These are phyloP conservation scores for Lachnellula hyalina DNA, from an alignment of 2,329 filamentous ascomycete species.

Conservation along the genomic window DNA sequence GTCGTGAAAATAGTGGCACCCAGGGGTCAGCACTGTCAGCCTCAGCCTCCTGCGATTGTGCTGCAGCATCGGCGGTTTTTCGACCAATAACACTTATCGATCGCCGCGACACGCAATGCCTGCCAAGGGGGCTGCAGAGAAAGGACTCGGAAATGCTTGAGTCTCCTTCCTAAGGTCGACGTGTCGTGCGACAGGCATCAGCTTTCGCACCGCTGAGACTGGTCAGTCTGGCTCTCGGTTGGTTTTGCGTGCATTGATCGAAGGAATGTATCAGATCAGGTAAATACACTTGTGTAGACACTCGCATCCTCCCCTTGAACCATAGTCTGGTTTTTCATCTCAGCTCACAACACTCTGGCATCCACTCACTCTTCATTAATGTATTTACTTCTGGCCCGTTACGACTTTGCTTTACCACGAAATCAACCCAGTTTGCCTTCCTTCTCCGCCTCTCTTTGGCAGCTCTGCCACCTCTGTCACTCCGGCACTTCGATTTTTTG, in stretches of 20 bases:
- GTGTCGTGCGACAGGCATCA: too few species aligned
- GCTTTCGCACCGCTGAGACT: background rate
- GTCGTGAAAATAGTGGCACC: background rate
- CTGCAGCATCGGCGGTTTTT: constrained; percentile 2
- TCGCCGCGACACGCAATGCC: constrained; percentile 5
- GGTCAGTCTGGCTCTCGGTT: too few species aligned
- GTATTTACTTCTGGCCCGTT: background rate
- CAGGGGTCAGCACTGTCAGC: background rate
- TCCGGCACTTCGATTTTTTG: constrained; percentile 1
- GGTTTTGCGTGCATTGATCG: background rate
- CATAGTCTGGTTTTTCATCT: constrained; percentile 5
- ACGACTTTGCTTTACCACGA: constrained; percentile 4
- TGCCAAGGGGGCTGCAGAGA: constrained; percentile 3
- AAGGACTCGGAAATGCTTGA: background rate
- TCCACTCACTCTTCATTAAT: constrained; percentile 4
- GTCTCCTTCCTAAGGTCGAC: background rate
- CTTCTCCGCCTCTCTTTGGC: constrained; percentile 3
- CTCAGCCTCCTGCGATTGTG: background rate
- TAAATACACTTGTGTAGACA: background rate
- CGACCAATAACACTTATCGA: constrained; percentile 5
- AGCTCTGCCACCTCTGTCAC: constrained; percentile 1
- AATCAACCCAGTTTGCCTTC: constrained; percentile 5
- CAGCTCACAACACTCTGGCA: constrained; percentile 4
- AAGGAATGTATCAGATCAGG: background rate
- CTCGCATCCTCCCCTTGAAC: background rate